Evolutionary conservation across 345 rosid species (phyloP).

Genomic region (Salix dunnii): DNA sequence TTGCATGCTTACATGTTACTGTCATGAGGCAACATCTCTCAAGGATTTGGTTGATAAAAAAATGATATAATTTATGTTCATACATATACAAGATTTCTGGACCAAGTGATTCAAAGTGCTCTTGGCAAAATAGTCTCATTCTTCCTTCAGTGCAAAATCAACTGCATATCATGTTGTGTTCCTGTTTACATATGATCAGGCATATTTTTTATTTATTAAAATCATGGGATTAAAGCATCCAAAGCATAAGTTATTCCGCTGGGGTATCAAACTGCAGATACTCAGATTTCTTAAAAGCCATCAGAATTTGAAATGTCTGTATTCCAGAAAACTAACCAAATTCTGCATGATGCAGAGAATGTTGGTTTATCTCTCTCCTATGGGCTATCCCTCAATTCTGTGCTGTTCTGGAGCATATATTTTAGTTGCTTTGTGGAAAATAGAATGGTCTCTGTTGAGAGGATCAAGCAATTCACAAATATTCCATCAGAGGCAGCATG

Average conservation of each 20-base stretch:
- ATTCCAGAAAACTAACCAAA: background rate
- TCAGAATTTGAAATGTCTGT: background rate
- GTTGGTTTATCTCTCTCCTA: slow-evolving; percentile 90
- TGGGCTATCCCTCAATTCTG: slow-evolving; percentile 78
- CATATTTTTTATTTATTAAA: background rate
- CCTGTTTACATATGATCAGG: background rate
- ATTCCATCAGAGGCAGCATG: slow-evolving; percentile 77
- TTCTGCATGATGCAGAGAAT: slow-evolving; percentile 47
- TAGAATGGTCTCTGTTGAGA: slow-evolving; percentile 88
- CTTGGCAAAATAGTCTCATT: background rate
- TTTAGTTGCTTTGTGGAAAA: slow-evolving; percentile 89
- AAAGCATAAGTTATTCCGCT: background rate
- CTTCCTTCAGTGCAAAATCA: background rate
- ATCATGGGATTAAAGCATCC: background rate
- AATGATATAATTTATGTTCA: background rate
- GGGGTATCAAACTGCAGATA: background rate
- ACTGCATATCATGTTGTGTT: background rate
- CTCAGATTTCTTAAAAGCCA: background rate
- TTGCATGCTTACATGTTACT: background rate
- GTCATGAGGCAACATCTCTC: background rate
- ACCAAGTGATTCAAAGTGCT: background rate
- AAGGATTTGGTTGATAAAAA: background rate
- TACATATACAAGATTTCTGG: background rate
- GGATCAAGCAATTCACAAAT: slow-evolving; percentile 82
- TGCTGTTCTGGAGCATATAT: slow-evolving; percentile 73